Evolutionary conservation across 306 rosid species (phyloP), one percentile per base, ranked within the genome.

Genomic region (Castanea sativa): DNA sequence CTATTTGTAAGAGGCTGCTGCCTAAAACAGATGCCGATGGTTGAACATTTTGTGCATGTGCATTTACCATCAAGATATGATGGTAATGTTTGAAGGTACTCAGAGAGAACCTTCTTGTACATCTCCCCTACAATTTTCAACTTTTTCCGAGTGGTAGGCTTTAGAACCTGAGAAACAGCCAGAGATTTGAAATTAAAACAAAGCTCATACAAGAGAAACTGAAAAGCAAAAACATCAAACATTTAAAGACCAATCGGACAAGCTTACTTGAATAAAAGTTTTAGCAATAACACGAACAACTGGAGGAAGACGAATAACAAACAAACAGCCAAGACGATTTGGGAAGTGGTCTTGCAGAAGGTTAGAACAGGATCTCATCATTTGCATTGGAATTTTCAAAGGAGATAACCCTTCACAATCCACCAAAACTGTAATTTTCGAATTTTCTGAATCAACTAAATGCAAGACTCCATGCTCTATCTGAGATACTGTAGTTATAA

Each of bases 341-440:
- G 99, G 99, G 77, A 93, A 93, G 88, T 95, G 93, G 86, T 93
- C 96, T 93, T 93, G 98, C 87, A 95, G 87, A 80, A 93, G 84
- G 81, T 96, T 76, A 69, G 97, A 91, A 86, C 98, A 95, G 38
- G 90, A 85, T 87, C 92, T 89, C 92, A 95, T 2, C 82, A 89
- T 76, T 79, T 95, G 89, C 97, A 93, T 91, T 69, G 99, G 99
- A 80, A 93, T 67, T 89, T 73, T 91, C 84, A 95, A 81, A 5
- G 99, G 94, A 83, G 99, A 84, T 79, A 95, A 83, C 77, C 99
- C 98, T 79, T 91, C 96, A 80, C 99, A 95, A 82, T 95, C 99
- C 83, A 95, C 96, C 83, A 95, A 82, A 33, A 95, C 99, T 59
- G 97, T 89, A 76, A 95, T 90, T 68, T 89, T 90, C 53, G 94